These are phyloP conservation scores for Nemania diffusa DNA, from an alignment of 2,329 filamentous ascomycete genomes.

Conservation along the genomic window DNA sequence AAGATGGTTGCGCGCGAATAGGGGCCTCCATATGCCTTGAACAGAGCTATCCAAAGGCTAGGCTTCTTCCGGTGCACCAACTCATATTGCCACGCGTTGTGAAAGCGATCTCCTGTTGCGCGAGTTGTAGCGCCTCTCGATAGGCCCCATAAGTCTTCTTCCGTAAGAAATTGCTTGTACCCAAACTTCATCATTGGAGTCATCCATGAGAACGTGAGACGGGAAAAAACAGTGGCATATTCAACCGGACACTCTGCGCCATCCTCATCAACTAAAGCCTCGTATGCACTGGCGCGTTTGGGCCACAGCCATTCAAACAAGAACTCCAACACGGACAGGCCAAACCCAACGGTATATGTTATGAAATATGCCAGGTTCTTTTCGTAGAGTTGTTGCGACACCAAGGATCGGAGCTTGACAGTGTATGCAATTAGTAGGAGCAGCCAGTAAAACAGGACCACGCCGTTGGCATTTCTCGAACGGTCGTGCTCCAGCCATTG, in stretches of 20 bases:
- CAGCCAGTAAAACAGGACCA: constrained; percentile 92
- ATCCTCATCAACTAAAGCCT: constrained; percentile 66
- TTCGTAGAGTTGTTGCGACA: constrained; percentile 78
- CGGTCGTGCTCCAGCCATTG: constrained; percentile 90
- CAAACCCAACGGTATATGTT: constrained; percentile 77
- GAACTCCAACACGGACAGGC: constrained; percentile 76
- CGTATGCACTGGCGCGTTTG: constrained; percentile 74
- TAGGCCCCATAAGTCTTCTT: constrained; percentile 95
- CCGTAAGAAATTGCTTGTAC: constrained; percentile 89
- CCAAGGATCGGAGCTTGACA: constrained; percentile 86
- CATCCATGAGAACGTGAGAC: constrained; percentile 98
- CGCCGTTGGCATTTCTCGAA: constrained; percentile 84
- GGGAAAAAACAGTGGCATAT: constrained; percentile 93
- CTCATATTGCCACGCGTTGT: constrained; percentile 80
- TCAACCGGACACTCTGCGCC: constrained; percentile 76
- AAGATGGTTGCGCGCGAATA: constrained; percentile 85
- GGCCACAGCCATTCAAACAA: constrained; percentile 86
- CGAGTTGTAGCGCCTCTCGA: constrained; percentile 82
- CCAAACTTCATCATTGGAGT: constrained; percentile 96
- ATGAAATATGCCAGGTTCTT: constrained; percentile 79
- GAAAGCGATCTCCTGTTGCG: constrained; percentile 75
- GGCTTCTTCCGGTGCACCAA: constrained; percentile 74
- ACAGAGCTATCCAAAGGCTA: constrained; percentile 87
- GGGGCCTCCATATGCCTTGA: constrained; percentile 84
- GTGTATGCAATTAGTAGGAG: constrained; percentile 81